Evolutionary conservation across 2,329 filamentous ascomycete species (phyloP), one percentile per base, ranked within the genome.

Genomic region (Fusarium succisae): DNA sequence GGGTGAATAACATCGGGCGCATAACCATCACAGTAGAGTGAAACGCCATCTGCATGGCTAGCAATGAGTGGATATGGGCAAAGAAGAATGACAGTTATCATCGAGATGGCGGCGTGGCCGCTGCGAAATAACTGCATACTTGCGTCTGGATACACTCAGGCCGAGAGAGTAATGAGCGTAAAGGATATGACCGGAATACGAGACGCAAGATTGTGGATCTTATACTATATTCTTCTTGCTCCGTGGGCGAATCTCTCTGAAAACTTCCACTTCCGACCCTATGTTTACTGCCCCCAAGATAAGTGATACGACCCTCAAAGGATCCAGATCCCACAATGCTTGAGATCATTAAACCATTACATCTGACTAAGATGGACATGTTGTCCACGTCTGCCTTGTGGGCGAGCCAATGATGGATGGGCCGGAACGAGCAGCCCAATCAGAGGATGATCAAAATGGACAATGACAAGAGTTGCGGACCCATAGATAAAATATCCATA

Each of bases 61-160:
- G 22, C 32, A 8, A 47, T 35, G 28, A n/a, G 22, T n/a, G 26
- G 13, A n/a, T 26, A 13, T 26, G n/a, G 43, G 32, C 18, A 51
- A 22, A 60, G 22, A 28, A 54, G 24, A 43, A 60, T 0, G 3
- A 24, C 28, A 37, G 26, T 3, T 15, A 61, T 8, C 3, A 38
- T 15, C 3, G 32, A 37, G 8, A 43, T 14, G 8, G 48, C 45
- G 45, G 22, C n/a, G 0, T 44, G 58, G 20, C 45, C 37, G 8
- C n/a, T 43, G n/a, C 22, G 14, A 28, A 30, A 30, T 26, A 61
- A 3, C 18, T 38, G n/a, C 58, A 54, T 61, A 2, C 3, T 53
- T 26, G 20, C 4, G 28, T 12, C 18, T 14, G 1, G 18, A 20
- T 5, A 14, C 0, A 26, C 18, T n/a, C n/a, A n/a, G n/a, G n/a